Evolutionary conservation across 768 basidiomycete species (phyloP).

Genomic region (Macrolepiota albuminosa): DNA sequence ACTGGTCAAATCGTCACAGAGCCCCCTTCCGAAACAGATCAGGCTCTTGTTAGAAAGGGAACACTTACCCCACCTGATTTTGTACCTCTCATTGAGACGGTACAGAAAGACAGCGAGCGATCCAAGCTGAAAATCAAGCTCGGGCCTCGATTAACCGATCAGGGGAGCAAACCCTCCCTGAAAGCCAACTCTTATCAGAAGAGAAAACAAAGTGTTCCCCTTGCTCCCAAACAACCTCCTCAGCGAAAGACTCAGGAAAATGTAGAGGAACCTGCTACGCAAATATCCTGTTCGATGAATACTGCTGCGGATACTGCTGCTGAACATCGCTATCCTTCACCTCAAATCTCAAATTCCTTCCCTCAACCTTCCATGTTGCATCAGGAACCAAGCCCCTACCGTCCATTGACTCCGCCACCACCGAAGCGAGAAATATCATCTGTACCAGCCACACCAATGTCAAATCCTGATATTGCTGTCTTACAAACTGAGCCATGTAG

Average conservation of each 20-base stretch:
- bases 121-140: slow-evolving; percentile 34
- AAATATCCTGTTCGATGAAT: neutral
- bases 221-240: slow-evolving; percentile 14
- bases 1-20: slow-evolving; percentile 14
- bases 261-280: neutral
- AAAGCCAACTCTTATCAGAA: slow-evolving; percentile 22
- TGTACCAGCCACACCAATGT: slow-evolving; percentile 18
- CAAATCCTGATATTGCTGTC: slow-evolving; percentile 25
- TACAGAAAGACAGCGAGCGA: slow-evolving; percentile 26
- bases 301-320: neutral
- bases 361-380: neutral
- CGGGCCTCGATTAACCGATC: slow-evolving; percentile 12
- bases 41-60: slow-evolving; percentile 17
- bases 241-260: neutral
- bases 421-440: neutral
- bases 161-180: slow-evolving; percentile 20
- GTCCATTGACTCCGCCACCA: neutral
- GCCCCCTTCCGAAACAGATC: slow-evolving; percentile 22
- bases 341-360: neutral
- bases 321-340: neutral
- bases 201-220: slow-evolving; percentile 14
- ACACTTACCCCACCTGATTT: slow-evolving; percentile 25
- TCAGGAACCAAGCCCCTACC: neutral
- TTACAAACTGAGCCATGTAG: slow-evolving; percentile 8
- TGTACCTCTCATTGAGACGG: slow-evolving; percentile 17